These are phyloP conservation scores for Tuber melanosporum DNA, from an alignment of 495 filamentous ascomycete genomes.

Conservation along the genomic window DNA sequence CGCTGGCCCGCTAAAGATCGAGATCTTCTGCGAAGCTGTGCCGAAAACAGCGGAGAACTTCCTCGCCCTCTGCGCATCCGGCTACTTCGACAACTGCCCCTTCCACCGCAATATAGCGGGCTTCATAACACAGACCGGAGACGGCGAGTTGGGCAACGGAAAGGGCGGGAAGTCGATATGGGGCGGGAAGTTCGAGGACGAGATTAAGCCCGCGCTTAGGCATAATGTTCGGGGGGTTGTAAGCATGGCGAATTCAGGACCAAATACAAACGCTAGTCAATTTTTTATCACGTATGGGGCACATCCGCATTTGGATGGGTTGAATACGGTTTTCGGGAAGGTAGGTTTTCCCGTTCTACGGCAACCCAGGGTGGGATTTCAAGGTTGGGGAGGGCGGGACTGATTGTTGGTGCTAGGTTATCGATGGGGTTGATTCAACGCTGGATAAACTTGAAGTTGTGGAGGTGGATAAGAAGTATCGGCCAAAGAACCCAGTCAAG, in stretches of 20 bases:
- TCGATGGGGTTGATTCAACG: constrained; percentile 55
- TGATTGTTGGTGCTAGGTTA: constrained; percentile 46
- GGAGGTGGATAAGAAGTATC: constrained; percentile 82
- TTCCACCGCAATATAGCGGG: constrained; percentile 80
- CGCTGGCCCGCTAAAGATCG: constrained; percentile 85
- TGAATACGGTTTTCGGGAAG: constrained; percentile 89
- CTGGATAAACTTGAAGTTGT: constrained; percentile 71
- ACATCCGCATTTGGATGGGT: constrained; percentile 85
- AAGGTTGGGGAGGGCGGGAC: constrained; percentile 36
- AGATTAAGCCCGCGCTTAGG: constrained; percentile 75
- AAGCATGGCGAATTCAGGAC: constrained; percentile 88
- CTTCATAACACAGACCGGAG: constrained; percentile 91
- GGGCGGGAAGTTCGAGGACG: constrained; percentile 79
- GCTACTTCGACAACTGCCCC: constrained; percentile 78
- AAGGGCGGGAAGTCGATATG: constrained; percentile 84
- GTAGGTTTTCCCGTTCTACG: constrained; percentile 49
- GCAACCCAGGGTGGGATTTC: constrained; percentile 47
- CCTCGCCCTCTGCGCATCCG: constrained; percentile 84
- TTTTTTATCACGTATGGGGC: constrained; percentile 86
- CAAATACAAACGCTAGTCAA: constrained; percentile 84
- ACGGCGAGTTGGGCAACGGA: constrained; percentile 57
- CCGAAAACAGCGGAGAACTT: constrained; percentile 95
- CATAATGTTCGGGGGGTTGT: constrained; percentile 84
- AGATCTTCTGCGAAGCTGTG: constrained; percentile 90
- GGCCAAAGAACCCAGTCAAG: constrained; percentile 62